phyloP scores from a whole-genome alignment of 805 yeast genomes.

The Zygoascus biomembranicola region DNA sequence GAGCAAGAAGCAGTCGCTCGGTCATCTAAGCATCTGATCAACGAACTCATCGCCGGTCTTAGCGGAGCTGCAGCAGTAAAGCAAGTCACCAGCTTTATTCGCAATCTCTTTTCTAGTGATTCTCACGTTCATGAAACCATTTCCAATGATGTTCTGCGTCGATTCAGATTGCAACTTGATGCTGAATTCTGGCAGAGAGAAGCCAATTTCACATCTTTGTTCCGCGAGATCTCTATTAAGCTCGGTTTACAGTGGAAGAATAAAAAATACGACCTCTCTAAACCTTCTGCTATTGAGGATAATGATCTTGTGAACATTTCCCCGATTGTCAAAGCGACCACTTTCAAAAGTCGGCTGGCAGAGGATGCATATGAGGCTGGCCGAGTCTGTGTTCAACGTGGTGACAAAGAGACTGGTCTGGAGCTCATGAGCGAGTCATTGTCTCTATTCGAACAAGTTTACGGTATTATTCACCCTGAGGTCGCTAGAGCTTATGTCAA shows the following conservation, averaged over 20 bases:
- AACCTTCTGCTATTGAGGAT: slow-evolving; percentile 39
- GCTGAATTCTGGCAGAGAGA: slow-evolving; percentile 37
- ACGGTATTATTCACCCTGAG: slow-evolving; percentile 72
- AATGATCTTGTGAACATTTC: slow-evolving; percentile 61
- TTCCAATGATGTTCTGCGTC: slow-evolving; percentile 42
- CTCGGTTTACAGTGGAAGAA: slow-evolving; percentile 82
- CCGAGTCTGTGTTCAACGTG: slow-evolving; percentile 21
- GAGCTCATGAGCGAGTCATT: slow-evolving; percentile 62
- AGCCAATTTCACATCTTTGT: slow-evolving; percentile 37
- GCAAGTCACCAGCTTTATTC: slow-evolving; percentile 56
- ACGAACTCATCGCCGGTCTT: slow-evolving; percentile 36
- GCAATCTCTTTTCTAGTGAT: slow-evolving; percentile 24
- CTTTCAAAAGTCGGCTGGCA: slow-evolving; percentile 55
- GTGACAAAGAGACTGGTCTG: slow-evolving; percentile 43
- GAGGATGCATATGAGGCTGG: slow-evolving; percentile 53
- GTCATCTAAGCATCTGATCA: slow-evolving; percentile 65
- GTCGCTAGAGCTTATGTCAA: slow-evolving; percentile 63
- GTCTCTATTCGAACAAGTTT: slow-evolving; percentile 69
- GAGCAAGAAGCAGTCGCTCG: slow-evolving; percentile 72
- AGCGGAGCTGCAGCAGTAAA: slow-evolving; percentile 34
- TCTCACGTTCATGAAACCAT: slow-evolving; percentile 37
- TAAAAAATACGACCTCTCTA: slow-evolving; percentile 38
- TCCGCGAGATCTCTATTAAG: slow-evolving; percentile 66
- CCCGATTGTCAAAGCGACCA: slow-evolving; percentile 69
- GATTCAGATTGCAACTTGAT: slow-evolving; percentile 58